Percentiles rank a stretch among this genome's conserved stretches.
Evolutionary conservation across 1,284 basidiomycete genomes (phyloP).

Genomic region (Phlebopus sp.): DNA sequence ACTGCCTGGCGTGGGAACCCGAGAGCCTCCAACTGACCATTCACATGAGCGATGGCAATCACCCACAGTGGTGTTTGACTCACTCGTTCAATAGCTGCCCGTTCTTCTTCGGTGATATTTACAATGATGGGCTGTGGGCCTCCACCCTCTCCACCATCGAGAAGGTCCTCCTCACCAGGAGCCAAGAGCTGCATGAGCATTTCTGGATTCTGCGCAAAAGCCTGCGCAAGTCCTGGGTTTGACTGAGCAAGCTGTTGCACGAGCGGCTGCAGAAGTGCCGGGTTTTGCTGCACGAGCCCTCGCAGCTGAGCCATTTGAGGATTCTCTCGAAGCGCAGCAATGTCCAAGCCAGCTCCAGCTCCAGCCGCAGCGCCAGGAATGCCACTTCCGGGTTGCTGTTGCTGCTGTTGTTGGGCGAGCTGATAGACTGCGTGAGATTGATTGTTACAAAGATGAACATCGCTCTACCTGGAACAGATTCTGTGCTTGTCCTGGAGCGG

Average conservation of each 20-base stretch:
- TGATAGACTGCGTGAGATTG: slow-evolving; percentile 25
- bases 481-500: slow-evolving; percentile 42
- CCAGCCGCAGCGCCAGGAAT: slow-evolving; percentile 34
- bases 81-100: slow-evolving; percentile 83
- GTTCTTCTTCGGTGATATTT: slow-evolving; percentile 81
- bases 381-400: slow-evolving; percentile 37
- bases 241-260: slow-evolving; percentile 76
- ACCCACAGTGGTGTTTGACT: slow-evolving; percentile 30
- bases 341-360: slow-evolving; percentile 41
- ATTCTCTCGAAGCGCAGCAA: slow-evolving; percentile 56
- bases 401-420: slow-evolving; percentile 73
- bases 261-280: slow-evolving; percentile 72
- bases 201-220: slow-evolving; percentile 69
- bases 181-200: slow-evolving; percentile 62
- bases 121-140: slow-evolving; percentile 52
- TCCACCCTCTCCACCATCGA: slow-evolving; percentile 43
- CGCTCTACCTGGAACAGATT: slow-evolving; percentile 73
- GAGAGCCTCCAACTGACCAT: slow-evolving; percentile 70
- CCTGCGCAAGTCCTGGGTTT: slow-evolving; percentile 75
- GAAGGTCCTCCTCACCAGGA: slow-evolving; percentile 41
- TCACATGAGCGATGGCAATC: slow-evolving; percentile 3
- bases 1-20: slow-evolving; percentile 81
- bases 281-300: slow-evolving; percentile 72
- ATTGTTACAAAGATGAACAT: not conserved
- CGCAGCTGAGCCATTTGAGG: slow-evolving; percentile 70